phyloP scores from a whole-genome alignment of 2,329 filamentous ascomycete genomes.

The Zalaria sp. region DNA sequence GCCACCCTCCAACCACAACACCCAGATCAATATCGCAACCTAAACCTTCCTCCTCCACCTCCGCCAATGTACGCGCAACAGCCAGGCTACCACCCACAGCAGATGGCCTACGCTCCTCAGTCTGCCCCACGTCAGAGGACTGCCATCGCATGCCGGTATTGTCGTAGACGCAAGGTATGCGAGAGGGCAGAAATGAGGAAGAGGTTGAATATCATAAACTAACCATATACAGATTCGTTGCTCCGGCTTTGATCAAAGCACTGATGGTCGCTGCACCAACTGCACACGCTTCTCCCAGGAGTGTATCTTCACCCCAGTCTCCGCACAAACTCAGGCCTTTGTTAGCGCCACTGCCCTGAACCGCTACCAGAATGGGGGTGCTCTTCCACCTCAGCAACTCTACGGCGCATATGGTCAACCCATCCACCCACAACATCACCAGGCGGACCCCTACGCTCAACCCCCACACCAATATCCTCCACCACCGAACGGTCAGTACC shows the following conservation, averaged over 20 bases:
- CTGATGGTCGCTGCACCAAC: constrained; percentile 59
- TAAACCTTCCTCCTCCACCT: constrained; percentile 19
- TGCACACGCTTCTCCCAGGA: constrained; percentile 62
- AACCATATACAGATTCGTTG: constrained; percentile 49
- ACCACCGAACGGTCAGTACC: constrained; percentile 10
- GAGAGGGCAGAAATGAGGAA: neutral
- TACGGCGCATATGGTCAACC: constrained; percentile 38
- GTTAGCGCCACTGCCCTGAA: constrained; percentile 57
- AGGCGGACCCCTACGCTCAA: constrained; percentile 15
- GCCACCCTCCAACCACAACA: constrained; percentile 29
- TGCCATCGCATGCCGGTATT: constrained; percentile 47
- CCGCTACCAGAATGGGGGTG: constrained; percentile 22
- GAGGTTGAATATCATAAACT: neutral
- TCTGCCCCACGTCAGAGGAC: constrained; percentile 46
- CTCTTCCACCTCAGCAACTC: constrained; percentile 30
- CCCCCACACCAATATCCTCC: constrained; percentile 15
- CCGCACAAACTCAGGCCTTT: constrained; percentile 59
- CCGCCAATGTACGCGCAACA: constrained; percentile 30
- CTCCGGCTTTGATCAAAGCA: constrained; percentile 59
- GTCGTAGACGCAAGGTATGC: constrained; percentile 42
- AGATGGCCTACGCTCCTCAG: constrained; percentile 27
- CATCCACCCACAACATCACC: constrained; percentile 21
- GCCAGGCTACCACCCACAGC: constrained; percentile 20
- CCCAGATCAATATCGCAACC: constrained; percentile 28
- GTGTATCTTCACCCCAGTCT: constrained; percentile 65